These are phyloP conservation scores for Eucalyptus cloeziana DNA, from an alignment of 345 rosid species.

Conservation along the genomic window DNA sequence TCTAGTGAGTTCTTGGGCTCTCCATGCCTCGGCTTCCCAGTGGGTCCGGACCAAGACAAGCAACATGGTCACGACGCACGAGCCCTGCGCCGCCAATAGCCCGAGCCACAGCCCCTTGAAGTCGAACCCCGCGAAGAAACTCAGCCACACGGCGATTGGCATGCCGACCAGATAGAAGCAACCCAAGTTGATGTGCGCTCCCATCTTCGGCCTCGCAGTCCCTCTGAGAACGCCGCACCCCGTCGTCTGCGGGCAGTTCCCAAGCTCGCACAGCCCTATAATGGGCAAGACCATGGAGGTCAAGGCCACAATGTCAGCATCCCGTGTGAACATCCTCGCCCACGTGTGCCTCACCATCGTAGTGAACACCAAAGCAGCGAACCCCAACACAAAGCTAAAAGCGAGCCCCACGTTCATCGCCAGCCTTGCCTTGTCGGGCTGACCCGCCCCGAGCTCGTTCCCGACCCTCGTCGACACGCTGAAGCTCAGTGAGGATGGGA, in stretches of 20 bases:
- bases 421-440: constrained; percentile 43
- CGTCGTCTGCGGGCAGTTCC: constrained; percentile 87
- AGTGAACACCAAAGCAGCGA: constrained; percentile 38
- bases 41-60: constrained; percentile 40
- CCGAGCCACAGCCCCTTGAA: constrained; percentile 83
- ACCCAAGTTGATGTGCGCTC: constrained; percentile 76
- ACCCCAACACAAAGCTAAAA: constrained; percentile 46
- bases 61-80: constrained; percentile 61
- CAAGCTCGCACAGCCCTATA: constrained; percentile 78
- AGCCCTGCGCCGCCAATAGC: constrained; percentile 72
- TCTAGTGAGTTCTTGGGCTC: constrained; percentile 36
- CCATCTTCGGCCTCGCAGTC: constrained; percentile 70
- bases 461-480: constrained; percentile 79
- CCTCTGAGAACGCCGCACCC: constrained; percentile 82
- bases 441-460: constrained; percentile 63
- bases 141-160: constrained; percentile 72
- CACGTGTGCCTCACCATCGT: constrained; percentile 42
- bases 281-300: constrained; percentile 69
- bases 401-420: constrained; percentile 46
- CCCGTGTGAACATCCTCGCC: constrained; percentile 68
- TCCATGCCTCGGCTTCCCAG: constrained; percentile 50
- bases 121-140: constrained; percentile 45
- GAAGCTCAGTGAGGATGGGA: constrained; percentile 75
- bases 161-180: constrained; percentile 77
- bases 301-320: constrained; percentile 44